Conservation (phyloP, 768 basidiomycete species). For the Mycena floridula region DNA sequence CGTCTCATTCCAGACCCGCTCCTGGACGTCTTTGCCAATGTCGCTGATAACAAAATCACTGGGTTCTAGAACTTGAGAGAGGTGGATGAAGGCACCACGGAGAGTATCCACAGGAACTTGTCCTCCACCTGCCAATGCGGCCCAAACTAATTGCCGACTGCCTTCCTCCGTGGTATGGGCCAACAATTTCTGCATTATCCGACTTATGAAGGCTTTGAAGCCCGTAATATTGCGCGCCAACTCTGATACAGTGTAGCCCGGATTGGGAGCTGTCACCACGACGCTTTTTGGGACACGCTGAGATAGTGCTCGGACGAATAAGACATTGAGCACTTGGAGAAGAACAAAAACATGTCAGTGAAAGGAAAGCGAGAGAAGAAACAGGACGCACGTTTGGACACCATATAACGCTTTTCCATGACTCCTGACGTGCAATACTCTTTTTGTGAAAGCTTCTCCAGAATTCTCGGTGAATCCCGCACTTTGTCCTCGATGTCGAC, state of each 20-base stretch:
- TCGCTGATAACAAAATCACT: slow-evolving; percentile 24
- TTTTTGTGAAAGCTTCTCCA: slow-evolving; percentile 11
- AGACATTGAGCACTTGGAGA: slow-evolving; percentile 12
- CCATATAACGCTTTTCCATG: background rate
- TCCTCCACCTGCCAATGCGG: slow-evolving; percentile 3
- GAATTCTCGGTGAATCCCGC: slow-evolving; percentile 5
- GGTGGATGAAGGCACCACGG: background rate
- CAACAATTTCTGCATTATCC: slow-evolving; percentile 5
- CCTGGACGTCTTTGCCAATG: slow-evolving; percentile 20
- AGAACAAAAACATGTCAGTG: background rate
- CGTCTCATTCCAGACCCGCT: slow-evolving; percentile 21
- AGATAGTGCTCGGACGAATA: slow-evolving; percentile 12
- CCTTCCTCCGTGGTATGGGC: slow-evolving; percentile 16
- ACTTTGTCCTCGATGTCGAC: slow-evolving; percentile 1
- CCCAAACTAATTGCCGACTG: slow-evolving; percentile 12
- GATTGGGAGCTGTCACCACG: slow-evolving; percentile 9
- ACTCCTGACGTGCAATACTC: slow-evolving; percentile 10
- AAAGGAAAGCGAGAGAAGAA: too few relatives aligned
- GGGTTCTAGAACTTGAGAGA: background rate
- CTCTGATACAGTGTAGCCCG: slow-evolving; percentile 16
- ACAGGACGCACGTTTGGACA: slow-evolving; percentile 6
- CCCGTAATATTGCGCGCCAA: slow-evolving; percentile 5
- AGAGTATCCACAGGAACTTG: slow-evolving; percentile 8
- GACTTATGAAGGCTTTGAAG: background rate
- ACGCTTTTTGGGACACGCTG: slow-evolving; percentile 7